phyloP scores from a whole-genome alignment of 805 yeast genomes.

The Spathaspora passalidarum region DNA sequence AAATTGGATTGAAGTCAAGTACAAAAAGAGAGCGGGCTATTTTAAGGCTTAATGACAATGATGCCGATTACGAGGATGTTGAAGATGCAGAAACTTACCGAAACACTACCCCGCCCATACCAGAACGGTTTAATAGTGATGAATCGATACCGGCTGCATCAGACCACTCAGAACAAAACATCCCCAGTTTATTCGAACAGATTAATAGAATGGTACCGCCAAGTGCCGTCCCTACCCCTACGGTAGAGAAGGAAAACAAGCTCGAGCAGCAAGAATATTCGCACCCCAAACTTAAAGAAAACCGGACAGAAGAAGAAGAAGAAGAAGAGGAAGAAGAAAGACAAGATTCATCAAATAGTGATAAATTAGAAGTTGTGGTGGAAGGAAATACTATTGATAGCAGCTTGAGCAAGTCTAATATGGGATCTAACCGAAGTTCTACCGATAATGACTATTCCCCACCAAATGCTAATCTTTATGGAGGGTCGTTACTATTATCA shows the following conservation, averaged over 20 bases:
- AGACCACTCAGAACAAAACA: slow-evolving; percentile 2
- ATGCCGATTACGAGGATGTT: slow-evolving; percentile 37
- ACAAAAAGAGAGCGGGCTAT: slow-evolving; percentile 38
- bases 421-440: slow-evolving; percentile 18
- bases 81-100: slow-evolving; percentile 14
- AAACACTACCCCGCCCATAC: slow-evolving; percentile 6
- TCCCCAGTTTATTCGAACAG: slow-evolving; percentile 10
- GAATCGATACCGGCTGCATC: slow-evolving; percentile 4
- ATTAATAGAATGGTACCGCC: slow-evolving; percentile 8
- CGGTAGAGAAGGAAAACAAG: slow-evolving; percentile 4
- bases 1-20: slow-evolving; percentile 33
- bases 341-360: neutral
- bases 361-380: slow-evolving; percentile 2
- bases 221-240: slow-evolving; percentile 6
- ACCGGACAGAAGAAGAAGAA: neutral
- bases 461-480: slow-evolving; percentile 31
- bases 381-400: slow-evolving; percentile 2
- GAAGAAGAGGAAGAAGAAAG: neutral
- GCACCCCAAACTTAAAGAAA: slow-evolving; percentile 4
- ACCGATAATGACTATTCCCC: slow-evolving; percentile 20
- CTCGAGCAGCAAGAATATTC: slow-evolving; percentile 1
- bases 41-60: slow-evolving; percentile 34
- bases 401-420: neutral
- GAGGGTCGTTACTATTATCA: slow-evolving; percentile 40
- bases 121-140: slow-evolving; percentile 11